Evolutionary conservation across 108 stramenopile species (phyloP).

Genomic region (Discostella pseudostelligera): DNA sequence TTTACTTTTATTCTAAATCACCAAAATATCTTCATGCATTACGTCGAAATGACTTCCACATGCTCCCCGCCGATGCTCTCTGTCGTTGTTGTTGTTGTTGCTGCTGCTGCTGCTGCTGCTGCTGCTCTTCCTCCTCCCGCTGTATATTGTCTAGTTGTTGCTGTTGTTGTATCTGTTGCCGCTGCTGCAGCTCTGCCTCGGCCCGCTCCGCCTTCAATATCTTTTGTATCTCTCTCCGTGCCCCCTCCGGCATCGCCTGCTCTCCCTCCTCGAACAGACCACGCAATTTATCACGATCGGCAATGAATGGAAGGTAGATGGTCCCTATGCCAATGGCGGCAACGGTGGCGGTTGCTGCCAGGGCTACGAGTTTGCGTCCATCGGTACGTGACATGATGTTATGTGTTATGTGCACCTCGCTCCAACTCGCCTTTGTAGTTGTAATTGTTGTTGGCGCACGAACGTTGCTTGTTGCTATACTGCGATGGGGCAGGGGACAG

Average conservation of each 20-base stretch:
- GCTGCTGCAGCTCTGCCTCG: slow-evolving; percentile 15
- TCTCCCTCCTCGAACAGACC: slow-evolving; percentile 50
- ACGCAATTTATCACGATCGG: slow-evolving; percentile 50
- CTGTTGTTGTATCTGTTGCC: slow-evolving; percentile 2
- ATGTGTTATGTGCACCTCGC: not conserved
- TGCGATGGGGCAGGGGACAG: no score
- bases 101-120: slow-evolving; percentile 6
- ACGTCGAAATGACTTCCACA: slow-evolving; percentile 47
- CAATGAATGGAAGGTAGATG: slow-evolving; percentile 48
- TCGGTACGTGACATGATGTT: slow-evolving; percentile 44
- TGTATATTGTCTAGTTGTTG: no score
- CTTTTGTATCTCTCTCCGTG: slow-evolving; percentile 35
- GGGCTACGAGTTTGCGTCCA: slow-evolving; percentile 48
- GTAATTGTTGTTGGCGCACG: no score
- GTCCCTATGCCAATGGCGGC: slow-evolving; percentile 41
- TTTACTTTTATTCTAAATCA: no score
- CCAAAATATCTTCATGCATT: slow-evolving; percentile 1
- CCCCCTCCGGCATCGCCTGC: slow-evolving; percentile 43
- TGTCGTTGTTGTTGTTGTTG: slow-evolving; percentile 16
- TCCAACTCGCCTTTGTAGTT: no score
- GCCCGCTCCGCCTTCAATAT: slow-evolving; percentile 41
- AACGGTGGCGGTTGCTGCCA: slow-evolving; percentile 36
- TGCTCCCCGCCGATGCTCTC: slow-evolving; percentile 37
- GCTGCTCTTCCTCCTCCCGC: slow-evolving; percentile 11
- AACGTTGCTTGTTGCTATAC: no score